Conservation (phyloP, 2,329 filamentous ascomycete genomes). For the Chalaropsis ovoidea region DNA sequence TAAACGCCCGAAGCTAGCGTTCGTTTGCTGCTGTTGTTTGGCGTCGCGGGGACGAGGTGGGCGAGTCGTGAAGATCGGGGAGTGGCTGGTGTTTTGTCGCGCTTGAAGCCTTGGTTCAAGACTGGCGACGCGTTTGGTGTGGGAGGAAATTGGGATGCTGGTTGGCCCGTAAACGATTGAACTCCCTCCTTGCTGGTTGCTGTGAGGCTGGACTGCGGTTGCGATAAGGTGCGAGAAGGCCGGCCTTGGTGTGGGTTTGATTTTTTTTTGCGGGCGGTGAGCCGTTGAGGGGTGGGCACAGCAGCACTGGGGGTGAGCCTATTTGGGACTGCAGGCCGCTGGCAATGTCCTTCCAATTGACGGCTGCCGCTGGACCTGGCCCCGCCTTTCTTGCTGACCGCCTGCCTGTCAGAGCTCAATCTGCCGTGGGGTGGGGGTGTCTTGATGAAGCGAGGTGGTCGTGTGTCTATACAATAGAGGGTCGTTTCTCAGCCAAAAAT, state of each 20-base stretch:
- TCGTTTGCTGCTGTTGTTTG: slow-evolving; percentile 2
- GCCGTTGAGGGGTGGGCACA: background rate
- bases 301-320: background rate
- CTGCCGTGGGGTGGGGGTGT: background rate
- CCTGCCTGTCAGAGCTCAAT: background rate
- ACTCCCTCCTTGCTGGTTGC: background rate
- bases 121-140: background rate
- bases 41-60: background rate
- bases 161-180: background rate
- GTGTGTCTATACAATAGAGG: slow-evolving; percentile 18
- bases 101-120: background rate
- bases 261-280: slow-evolving; percentile 18
- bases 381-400: background rate
- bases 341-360: slow-evolving; percentile 3
- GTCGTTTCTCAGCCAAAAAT: slow-evolving; percentile 6
- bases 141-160: background rate
- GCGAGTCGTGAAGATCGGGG: background rate
- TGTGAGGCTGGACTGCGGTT: slow-evolving; percentile 2
- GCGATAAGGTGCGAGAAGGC: background rate
- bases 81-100: background rate
- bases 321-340: background rate
- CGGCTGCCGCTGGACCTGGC: background rate
- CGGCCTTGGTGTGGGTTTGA: background rate
- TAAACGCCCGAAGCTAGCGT: background rate
- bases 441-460: background rate